Evolutionary conservation across 441 rosid species (phyloP).

Genomic region (Omphalea diandra): DNA sequence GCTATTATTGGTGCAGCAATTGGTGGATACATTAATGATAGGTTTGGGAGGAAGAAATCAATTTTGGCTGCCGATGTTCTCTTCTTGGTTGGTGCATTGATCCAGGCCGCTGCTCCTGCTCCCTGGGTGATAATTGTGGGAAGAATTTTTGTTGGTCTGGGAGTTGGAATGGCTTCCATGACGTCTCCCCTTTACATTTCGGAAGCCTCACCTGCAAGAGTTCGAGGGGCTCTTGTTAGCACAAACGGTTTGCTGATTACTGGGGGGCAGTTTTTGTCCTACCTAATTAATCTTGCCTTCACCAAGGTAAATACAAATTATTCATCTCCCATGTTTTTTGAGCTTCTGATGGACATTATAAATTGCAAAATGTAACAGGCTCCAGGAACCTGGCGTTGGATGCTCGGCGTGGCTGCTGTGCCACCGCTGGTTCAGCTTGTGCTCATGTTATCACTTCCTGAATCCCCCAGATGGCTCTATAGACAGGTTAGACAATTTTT

Average conservation of each 20-base stretch:
- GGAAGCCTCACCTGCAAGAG: conserved; percentile 80
- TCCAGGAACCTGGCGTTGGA: too few species aligned
- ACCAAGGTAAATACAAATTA: conserved; percentile 56
- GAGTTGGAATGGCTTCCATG: too few species aligned
- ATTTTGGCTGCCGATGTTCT: conserved; percentile 64
- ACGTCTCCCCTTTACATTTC: too few species aligned
- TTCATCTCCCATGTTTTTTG: too few species aligned
- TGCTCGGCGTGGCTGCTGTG: too few species aligned
- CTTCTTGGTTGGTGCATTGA: conserved; percentile 60
- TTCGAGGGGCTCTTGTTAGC: conserved; percentile 92
- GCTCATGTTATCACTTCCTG: too few species aligned
- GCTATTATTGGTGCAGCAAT: too few species aligned
- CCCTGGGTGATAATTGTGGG: conserved; percentile 63
- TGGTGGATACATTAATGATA: conserved; percentile 78
- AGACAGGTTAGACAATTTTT: too few species aligned
- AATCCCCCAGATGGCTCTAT: too few species aligned
- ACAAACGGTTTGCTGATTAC: conserved; percentile 80
- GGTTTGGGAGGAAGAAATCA: conserved; percentile 53
- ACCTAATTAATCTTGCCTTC: conserved; percentile 74
- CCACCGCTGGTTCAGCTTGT: too few species aligned
- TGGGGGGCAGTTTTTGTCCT: conserved; percentile 77
- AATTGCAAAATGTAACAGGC: too few species aligned
- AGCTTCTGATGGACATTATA: too few species aligned
- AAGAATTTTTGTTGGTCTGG: conserved; percentile 70
- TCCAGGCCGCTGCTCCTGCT: conserved; percentile 66